Evolutionary conservation across 306 rosid species (phyloP).

Genomic region (Canavalia gladiata): DNA sequence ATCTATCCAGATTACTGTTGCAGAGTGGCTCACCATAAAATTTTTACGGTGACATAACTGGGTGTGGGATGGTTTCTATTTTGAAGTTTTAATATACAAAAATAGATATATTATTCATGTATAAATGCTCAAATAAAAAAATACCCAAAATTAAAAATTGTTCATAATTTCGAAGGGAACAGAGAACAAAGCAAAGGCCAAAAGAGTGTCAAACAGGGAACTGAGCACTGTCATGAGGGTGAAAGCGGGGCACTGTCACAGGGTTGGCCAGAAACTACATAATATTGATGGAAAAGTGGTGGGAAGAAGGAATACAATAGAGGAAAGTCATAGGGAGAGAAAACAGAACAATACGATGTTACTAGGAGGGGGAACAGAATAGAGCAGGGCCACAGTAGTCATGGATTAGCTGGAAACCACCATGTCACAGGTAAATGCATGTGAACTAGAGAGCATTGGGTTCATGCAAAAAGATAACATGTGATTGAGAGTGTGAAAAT

Average conservation of each 20-base stretch:
- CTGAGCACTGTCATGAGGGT: neutral
- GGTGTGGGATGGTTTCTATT: neutral
- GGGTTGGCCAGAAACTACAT: neutral
- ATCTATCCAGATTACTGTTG: neutral
- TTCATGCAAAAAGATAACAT: neutral
- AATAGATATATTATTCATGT: neutral
- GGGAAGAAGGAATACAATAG: neutral
- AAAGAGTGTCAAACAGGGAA: neutral
- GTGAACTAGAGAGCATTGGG: no score
- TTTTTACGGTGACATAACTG: neutral
- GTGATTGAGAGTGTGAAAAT: neutral
- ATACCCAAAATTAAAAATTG: neutral
- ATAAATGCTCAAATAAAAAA: neutral
- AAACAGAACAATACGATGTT: neutral
- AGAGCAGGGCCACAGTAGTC: neutral
- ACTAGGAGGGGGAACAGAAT: neutral
- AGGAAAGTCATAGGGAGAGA: neutral
- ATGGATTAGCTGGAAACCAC: neutral
- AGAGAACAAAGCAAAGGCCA: neutral
- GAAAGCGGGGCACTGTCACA: neutral
- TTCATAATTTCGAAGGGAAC: neutral
- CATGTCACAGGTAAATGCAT: neutral
- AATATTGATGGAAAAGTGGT: neutral
- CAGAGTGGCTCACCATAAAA: neutral
- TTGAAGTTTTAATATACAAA: neutral